These are phyloP conservation scores for Iberis amara DNA, from an alignment of 441 rosid species.

Conservation along the genomic window DNA sequence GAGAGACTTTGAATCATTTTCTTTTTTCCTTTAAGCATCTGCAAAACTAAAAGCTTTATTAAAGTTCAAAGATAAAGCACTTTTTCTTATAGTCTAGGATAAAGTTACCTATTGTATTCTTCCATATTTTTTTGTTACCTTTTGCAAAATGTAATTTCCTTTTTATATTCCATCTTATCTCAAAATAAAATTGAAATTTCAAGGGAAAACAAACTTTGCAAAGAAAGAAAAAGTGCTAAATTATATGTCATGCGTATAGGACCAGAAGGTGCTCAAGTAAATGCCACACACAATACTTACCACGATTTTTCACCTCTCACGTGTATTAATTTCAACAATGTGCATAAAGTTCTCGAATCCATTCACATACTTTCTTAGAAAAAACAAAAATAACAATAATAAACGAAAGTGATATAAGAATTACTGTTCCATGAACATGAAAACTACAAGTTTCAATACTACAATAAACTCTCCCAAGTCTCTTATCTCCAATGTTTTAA, in stretches of 20 bases:
- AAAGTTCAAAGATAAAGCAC: constrained; percentile 19
- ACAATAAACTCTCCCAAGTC: background rate
- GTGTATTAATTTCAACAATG: constrained; percentile 13
- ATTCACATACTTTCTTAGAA: background rate
- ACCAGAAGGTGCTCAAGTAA: background rate
- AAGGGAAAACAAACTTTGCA: background rate
- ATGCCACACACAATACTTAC: constrained; percentile 14
- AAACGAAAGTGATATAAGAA: constrained; percentile 6
- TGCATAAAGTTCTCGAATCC: constrained; percentile 19
- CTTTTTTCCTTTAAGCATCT: constrained; percentile 21
- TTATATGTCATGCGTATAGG: too few species aligned
- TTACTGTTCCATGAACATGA: constrained; percentile 10
- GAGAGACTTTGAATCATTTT: constrained; percentile 8
- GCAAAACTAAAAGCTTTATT: constrained; percentile 9
- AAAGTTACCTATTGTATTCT: too few species aligned
- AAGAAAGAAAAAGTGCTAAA: background rate
- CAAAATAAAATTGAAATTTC: constrained; percentile 10
- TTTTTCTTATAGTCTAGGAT: constrained; percentile 1
- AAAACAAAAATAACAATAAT: background rate
- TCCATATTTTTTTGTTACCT: background rate
- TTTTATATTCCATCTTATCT: background rate
- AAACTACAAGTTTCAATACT: constrained; percentile 14
- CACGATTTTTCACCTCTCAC: constrained; percentile 14
- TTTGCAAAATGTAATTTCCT: background rate
- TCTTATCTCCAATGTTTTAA: too few species aligned